phyloP scores from a whole-genome alignment of 257 asterid genomes.

The Anisodus acutangulus region DNA sequence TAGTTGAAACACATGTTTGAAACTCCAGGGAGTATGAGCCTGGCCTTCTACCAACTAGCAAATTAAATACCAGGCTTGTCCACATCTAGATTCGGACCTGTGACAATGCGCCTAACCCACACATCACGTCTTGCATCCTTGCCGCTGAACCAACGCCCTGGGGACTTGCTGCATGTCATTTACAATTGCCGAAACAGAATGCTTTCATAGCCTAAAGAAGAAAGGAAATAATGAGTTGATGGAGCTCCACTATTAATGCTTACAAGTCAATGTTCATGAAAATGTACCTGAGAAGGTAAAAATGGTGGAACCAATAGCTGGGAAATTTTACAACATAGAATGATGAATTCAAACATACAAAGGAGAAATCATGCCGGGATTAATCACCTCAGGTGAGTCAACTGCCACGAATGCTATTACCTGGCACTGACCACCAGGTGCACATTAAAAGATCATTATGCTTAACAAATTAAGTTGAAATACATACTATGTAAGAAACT shows the following conservation, averaged over 20 bases:
- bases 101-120: too few species aligned
- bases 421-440: constrained; percentile 79
- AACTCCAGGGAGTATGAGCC: too few species aligned
- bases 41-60: too few species aligned
- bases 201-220: neutral
- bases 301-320: neutral
- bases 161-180: neutral
- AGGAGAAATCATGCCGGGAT: constrained; percentile 38
- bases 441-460: constrained; percentile 34
- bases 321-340: too few species aligned
- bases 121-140: too few species aligned
- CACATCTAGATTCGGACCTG: too few species aligned
- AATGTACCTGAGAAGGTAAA: neutral
- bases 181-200: neutral
- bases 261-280: neutral
- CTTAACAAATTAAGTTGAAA: neutral
- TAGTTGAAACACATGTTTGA: too few species aligned
- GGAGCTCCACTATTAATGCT: neutral
- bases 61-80: too few species aligned
- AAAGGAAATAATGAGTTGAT: neutral
- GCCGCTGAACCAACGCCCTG: too few species aligned
- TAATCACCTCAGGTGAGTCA: constrained; percentile 82
- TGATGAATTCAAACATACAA: constrained; percentile 29
- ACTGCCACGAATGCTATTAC: constrained; percentile 51
- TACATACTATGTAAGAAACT: constrained; percentile 12